Base-by-base conservation (phyloP, 805 yeast species). In the Yarrowia osloensis region DNA sequence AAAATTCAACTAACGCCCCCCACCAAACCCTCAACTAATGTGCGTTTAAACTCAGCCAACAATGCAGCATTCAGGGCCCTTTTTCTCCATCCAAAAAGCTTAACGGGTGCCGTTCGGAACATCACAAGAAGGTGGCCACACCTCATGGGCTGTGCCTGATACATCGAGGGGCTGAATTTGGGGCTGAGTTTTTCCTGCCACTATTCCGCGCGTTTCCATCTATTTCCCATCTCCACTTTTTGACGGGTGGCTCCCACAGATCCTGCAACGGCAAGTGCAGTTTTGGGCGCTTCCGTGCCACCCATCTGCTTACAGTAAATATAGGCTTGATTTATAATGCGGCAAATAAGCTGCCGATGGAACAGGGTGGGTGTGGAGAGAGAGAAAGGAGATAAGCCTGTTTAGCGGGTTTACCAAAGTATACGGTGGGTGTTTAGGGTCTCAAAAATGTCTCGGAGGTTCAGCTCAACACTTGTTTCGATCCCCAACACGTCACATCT, bases 271-370 rank as follows among this genome's bases (percentile, higher is more conserved):
- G 54, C 22, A 47, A 28, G 35, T 28, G 29, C 19, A 24, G 29
- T 4, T 28, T 15, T 24, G 37, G 7, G 22, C n/a, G 17, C 24
- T 47, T n/a, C 54, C 39, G 55, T 29, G 55, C 24, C 24, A n/a
- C n/a, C n/a, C n/a, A 2, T 28, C 17, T 28, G 26, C 49, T 22
- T 12, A 42, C 28, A 22, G 17, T 44, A 15, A 22, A 29, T 26
- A 21, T 19, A 21, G 26, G 7, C 50, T 26, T 29, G 55, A 29
- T 29, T 21, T 21, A 28, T 49, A 31, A 33, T 52, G 33, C 59
- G 59, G 50, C 50, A 46, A 46, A 46, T 46, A 46, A 52, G 59
- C 42, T 22, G 59, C 33, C 33, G 50, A 46, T 33, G 59, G 21
- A 33, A 13, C 42, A 22, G 29, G 40, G 59, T 33, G 37, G 31